phyloP scores from a whole-genome alignment of 2,329 filamentous ascomycete genomes.

The Colletotrichum eremochloae region DNA sequence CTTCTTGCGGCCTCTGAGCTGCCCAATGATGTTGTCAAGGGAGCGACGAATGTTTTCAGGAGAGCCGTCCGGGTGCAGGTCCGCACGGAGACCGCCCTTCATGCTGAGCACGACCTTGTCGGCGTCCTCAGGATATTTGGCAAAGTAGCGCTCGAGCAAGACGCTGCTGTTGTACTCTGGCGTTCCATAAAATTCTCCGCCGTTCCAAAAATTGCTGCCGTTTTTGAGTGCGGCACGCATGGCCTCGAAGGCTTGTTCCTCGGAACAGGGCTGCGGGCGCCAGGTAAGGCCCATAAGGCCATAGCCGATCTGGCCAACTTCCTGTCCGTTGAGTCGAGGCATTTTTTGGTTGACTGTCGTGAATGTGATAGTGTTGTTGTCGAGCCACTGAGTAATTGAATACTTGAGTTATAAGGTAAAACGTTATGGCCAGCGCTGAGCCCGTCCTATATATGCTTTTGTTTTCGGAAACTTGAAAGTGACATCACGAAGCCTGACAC shows the following conservation, averaged over 20 bases:
- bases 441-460: slow-evolving; percentile 1
- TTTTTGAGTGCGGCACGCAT: slow-evolving; percentile 65
- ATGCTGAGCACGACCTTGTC: slow-evolving; percentile 72
- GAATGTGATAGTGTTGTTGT: not conserved
- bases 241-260: slow-evolving; percentile 66
- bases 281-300: slow-evolving; percentile 67
- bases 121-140: slow-evolving; percentile 73
- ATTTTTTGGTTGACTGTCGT: slow-evolving; percentile 44
- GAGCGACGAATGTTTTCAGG: slow-evolving; percentile 67
- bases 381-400: not conserved
- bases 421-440: not conserved
- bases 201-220: slow-evolving; percentile 70
- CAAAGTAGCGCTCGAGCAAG: slow-evolving; percentile 73
- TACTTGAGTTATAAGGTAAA: slow-evolving; percentile 11
- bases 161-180: slow-evolving; percentile 70
- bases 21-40: slow-evolving; percentile 67
- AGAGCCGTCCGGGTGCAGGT: slow-evolving; percentile 61
- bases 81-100: slow-evolving; percentile 66
- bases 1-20: slow-evolving; percentile 68
- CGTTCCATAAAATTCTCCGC: slow-evolving; percentile 74
- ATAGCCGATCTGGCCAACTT: slow-evolving; percentile 65
- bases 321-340: slow-evolving; percentile 56
- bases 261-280: slow-evolving; percentile 54
- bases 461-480: not conserved
- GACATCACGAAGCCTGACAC: not conserved